phyloP scores from a whole-genome alignment of 805 yeast species.

The Suhomyces tanzawaensis region DNA sequence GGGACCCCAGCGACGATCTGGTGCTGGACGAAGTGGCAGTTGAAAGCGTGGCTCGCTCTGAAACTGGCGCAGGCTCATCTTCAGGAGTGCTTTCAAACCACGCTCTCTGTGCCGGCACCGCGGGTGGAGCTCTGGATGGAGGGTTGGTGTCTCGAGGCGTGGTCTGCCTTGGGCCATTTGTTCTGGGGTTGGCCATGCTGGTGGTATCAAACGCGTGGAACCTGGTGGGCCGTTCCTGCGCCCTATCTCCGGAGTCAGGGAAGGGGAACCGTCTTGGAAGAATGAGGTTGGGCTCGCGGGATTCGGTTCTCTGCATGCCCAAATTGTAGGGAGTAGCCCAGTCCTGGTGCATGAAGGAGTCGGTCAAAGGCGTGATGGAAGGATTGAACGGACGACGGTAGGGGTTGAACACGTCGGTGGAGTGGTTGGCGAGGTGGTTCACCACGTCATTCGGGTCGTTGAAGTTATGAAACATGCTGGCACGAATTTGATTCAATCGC shows the following conservation, averaged over 20 bases:
- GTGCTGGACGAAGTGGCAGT: no score
- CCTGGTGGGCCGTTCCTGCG: not conserved
- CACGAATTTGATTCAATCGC: slow-evolving; percentile 13
- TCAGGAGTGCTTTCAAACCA: no score
- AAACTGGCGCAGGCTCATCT: no score
- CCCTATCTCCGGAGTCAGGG: slow-evolving; percentile 3
- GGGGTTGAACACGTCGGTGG: slow-evolving; percentile 40
- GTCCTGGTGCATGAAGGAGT: slow-evolving; percentile 32
- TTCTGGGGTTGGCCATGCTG: not conserved
- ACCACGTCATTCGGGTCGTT: slow-evolving; percentile 18
- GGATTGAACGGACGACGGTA: slow-evolving; percentile 35
- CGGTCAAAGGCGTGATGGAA: slow-evolving; percentile 38
- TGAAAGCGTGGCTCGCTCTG: no score
- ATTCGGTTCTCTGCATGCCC: slow-evolving; percentile 10
- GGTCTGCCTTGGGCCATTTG: not conserved
- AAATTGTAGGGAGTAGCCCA: slow-evolving; percentile 28
- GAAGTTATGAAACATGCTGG: slow-evolving; percentile 14
- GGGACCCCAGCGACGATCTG: not conserved
- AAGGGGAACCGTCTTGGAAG: slow-evolving; percentile 32
- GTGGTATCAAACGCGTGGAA: not conserved
- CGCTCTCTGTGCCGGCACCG: not conserved
- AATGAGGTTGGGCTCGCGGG: slow-evolving; percentile 25
- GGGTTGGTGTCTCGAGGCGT: not conserved
- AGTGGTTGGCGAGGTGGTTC: slow-evolving; percentile 24
- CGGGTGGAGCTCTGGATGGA: not conserved